These are phyloP conservation scores for Monosporascus sp. DNA, from an alignment of 2,329 filamentous ascomycete species.

Conservation along the genomic window DNA sequence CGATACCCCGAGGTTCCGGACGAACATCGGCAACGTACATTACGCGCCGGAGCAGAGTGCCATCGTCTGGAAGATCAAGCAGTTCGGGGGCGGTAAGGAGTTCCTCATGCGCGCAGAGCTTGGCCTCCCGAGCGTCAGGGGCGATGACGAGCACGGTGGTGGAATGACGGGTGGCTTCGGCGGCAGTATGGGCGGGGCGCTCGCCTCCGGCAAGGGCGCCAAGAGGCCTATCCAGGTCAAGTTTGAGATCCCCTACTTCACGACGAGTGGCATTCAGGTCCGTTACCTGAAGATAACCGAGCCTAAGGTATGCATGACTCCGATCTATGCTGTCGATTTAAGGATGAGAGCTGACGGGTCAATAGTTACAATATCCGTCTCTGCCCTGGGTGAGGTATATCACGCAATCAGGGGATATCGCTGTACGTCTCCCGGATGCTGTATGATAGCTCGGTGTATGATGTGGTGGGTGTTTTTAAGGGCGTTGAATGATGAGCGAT, in stretches of 20 bases:
- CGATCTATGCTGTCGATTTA: neutral
- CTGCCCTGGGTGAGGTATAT: slow-evolving; percentile 98
- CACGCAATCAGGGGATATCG: slow-evolving; percentile 95
- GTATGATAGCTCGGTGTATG: slow-evolving; percentile 39
- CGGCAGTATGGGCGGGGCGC: slow-evolving; percentile 83
- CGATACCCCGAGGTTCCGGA: slow-evolving; percentile 91
- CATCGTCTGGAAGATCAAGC: slow-evolving; percentile 99
- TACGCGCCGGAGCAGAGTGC: slow-evolving; percentile 96
- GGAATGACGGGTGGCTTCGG: slow-evolving; percentile 98
- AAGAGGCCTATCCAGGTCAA: slow-evolving; percentile 98
- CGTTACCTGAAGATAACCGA: slow-evolving; percentile 98
- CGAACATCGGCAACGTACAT: slow-evolving; percentile 94
- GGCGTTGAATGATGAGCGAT: neutral
- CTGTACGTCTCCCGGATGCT: slow-evolving; percentile 87
- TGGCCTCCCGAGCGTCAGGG: slow-evolving; percentile 86
- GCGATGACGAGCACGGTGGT: slow-evolving; percentile 90
- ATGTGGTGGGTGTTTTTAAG: slow-evolving; percentile 4
- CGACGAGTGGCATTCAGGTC: slow-evolving; percentile 98
- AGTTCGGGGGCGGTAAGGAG: slow-evolving; percentile 97
- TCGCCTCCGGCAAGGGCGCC: slow-evolving; percentile 74
- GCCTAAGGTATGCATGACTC: slow-evolving; percentile 71
- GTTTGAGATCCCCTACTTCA: slow-evolving; percentile 99
- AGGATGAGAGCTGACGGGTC: neutral
- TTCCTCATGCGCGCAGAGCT: slow-evolving; percentile 98
- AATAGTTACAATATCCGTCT: slow-evolving; percentile 91